Evolutionary conservation across 352 stramenopile genomes (phyloP), one percentile per base, ranked within the genome.

Genomic region (Globisporangium canariense): DNA sequence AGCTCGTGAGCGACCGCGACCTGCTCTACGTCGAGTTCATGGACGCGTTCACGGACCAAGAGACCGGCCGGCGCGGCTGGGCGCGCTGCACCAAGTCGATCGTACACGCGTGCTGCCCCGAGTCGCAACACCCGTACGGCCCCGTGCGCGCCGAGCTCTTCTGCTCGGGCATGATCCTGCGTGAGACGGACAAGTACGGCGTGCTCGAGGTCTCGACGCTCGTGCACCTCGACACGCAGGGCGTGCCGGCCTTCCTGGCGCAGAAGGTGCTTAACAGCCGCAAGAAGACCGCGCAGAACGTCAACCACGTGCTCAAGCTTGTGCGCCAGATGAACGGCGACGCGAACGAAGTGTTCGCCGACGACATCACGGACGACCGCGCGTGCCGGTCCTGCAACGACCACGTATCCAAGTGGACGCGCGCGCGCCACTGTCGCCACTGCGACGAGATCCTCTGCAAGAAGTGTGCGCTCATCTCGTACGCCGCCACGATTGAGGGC

Each of bases 231-330:
- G 79, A 90, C 63, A 69, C 75, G 10, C 70, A 73, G 28, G 74
- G 74, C 16, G 64, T 76, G 18, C 71, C 77, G 6, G 72, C 70
- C 13, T 90, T 81, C 76, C 70, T 83, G 30, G 70, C 75, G 18
- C 77, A 84, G 34, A 68, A 83, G 45, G 74, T 74, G 30, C 70
- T 86, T 46, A 74, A 69, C 8, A 62, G 65, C 10, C 69, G 73
- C 58, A 88, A 89, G 63, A 80, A 77, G 54, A 72, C 80, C 9
- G 73, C 75, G 16, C 62, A 75, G 50, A 70, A 67, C 59, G 71
- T 90, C 55, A 89, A 85, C 50, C 81, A 90, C 60, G 65, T 86
- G 57, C 77, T 90, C 63, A 87, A 86, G 67, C 67, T 90, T 43
- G 77, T 81, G 66, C 79, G 81, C 1, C 76, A 81, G 62, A 65